Base-by-base conservation (phyloP, 345 rosid species). In the Adansonia digitata region DNA sequence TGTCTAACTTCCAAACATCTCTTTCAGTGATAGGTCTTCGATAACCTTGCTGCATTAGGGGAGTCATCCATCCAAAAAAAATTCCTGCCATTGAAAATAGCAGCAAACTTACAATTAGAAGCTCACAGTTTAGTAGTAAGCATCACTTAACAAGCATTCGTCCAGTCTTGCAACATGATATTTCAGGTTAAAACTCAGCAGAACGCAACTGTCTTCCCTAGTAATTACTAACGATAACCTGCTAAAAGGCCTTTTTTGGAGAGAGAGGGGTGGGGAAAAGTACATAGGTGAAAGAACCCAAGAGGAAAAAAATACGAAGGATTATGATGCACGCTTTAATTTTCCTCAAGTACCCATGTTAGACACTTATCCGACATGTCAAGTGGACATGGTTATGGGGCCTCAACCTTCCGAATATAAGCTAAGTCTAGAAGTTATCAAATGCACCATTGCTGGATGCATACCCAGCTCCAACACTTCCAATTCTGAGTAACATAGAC, bases 1-100 rank as follows among this genome's bases (percentile, higher is more conserved):
- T 83, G 80, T 90, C 99, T 75, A 95, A 84, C 80, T 90, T 90
- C 99, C 97, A 95, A 17, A 91, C 88, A 82, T 93, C 97, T 84
- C 84, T 91, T 84, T 93, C 99, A 5, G 93, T 93, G 62, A 95
- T 83, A 29, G 98, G 98, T 70, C 88, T 89, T 82, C 74, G 91
- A 82, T 91, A 91, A 34, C 99, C 98, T 80, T 84, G 86, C 86
- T 81, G 81, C 98, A 93, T 86, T 43, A 95, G 89, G 22, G 98
- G 96, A 75, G 89, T 90, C 84, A 95, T 90, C 99, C 98, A 95
- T 49, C 86, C 81, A 74, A 95, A 92, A 81, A 82, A 78, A 70
- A 84, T 91, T 72, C 80, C 98, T 93, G 77, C 43, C 22, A 77
- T 78, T 79, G 40, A 59, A 76, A 39, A 64, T 26, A 61, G 49